A percentile compares a stretch with the other conserved stretches of the same genome.
These are phyloP conservation scores for Fusarium goolgardi DNA, from an alignment of 2,329 filamentous ascomycete species.

Conservation along the genomic window DNA sequence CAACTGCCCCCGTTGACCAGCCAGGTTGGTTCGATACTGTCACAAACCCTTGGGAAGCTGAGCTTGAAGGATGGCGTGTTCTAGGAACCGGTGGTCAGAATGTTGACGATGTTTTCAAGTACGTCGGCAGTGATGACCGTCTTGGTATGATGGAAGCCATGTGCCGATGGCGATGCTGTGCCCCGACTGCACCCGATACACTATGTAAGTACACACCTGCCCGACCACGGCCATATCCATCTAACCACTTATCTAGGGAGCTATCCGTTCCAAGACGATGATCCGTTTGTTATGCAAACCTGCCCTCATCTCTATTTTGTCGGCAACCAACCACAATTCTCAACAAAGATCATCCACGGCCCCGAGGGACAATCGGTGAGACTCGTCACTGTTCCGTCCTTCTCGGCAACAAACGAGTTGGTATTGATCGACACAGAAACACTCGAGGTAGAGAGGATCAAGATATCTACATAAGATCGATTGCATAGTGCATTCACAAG, in stretches of 20 bases:
- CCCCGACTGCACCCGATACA: constrained; percentile 95
- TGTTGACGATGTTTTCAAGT: constrained; percentile 92
- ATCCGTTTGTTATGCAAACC: constrained; percentile 86
- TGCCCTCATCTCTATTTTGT: constrained; percentile 94
- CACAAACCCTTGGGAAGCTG: constrained; percentile 93
- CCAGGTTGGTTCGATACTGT: constrained; percentile 85
- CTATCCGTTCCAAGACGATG: constrained; percentile 94
- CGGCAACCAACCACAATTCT: constrained; percentile 84
- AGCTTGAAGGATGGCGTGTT: constrained; percentile 89
- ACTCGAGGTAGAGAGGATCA: constrained; percentile 79
- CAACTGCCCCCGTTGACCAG: constrained; percentile 54
- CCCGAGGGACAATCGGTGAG: constrained; percentile 76
- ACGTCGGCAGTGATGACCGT: constrained; percentile 81
- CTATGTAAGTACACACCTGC: constrained; percentile 73
- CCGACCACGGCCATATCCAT: not conserved
- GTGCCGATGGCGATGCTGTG: constrained; percentile 89
- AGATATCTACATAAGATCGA: constrained; percentile 55
- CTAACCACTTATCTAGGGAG: constrained; percentile 70
- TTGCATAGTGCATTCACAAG: constrained; percentile 3
- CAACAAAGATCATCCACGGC: constrained; percentile 75
- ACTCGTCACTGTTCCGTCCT: constrained; percentile 85
- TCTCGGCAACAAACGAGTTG: constrained; percentile 80
- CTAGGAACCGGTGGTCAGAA: constrained; percentile 92
- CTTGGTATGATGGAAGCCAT: constrained; percentile 94
- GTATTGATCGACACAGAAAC: constrained; percentile 89